A percentile compares a stretch with the other conserved stretches of the same genome.
Evolutionary conservation across 2,329 filamentous ascomycete genomes (phyloP).

Genomic region (Venturia asperata): DNA sequence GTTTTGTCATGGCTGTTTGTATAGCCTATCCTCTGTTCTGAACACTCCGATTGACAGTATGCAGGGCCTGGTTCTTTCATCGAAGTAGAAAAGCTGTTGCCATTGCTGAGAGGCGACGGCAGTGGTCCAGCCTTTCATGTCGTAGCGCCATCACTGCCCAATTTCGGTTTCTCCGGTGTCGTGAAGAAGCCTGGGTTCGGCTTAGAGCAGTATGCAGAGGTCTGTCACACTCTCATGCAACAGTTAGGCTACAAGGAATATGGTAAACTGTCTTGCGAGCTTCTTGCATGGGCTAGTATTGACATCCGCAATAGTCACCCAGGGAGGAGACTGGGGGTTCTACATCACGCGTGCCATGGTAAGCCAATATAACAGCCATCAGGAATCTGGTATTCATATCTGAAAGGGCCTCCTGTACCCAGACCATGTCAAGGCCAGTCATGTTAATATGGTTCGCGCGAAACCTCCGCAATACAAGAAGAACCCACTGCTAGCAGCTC

Average conservation of each 20-base stretch:
- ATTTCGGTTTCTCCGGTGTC: slow-evolving; percentile 48
- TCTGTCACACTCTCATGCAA: slow-evolving; percentile 61
- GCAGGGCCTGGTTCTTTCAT: slow-evolving; percentile 61
- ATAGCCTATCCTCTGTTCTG: not conserved
- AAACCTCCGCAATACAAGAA: slow-evolving; percentile 41
- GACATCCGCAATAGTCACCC: slow-evolving; percentile 28
- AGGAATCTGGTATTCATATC: slow-evolving; percentile 28
- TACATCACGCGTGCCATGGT: slow-evolving; percentile 52
- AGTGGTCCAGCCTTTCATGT: slow-evolving; percentile 45
- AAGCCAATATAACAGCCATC: not conserved
- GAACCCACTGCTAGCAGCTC: slow-evolving; percentile 51
- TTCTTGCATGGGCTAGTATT: not conserved
- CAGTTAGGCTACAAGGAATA: slow-evolving; percentile 59
- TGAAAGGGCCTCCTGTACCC: slow-evolving; percentile 48
- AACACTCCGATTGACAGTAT: not conserved
- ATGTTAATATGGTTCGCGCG: slow-evolving; percentile 54
- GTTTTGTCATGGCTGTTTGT: slow-evolving; percentile 58
- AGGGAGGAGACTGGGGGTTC: slow-evolving; percentile 67
- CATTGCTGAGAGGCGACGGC: slow-evolving; percentile 34
- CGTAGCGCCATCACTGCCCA: slow-evolving; percentile 49
- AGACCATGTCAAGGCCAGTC: slow-evolving; percentile 49
- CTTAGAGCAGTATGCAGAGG: slow-evolving; percentile 49
- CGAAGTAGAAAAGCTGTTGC: slow-evolving; percentile 57
- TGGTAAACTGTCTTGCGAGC: slow-evolving; percentile 27
- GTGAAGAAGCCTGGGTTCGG: slow-evolving; percentile 51